Evolutionary conservation across 768 basidiomycete genomes (phyloP).

Genomic region (Kockovaella imperatae): DNA sequence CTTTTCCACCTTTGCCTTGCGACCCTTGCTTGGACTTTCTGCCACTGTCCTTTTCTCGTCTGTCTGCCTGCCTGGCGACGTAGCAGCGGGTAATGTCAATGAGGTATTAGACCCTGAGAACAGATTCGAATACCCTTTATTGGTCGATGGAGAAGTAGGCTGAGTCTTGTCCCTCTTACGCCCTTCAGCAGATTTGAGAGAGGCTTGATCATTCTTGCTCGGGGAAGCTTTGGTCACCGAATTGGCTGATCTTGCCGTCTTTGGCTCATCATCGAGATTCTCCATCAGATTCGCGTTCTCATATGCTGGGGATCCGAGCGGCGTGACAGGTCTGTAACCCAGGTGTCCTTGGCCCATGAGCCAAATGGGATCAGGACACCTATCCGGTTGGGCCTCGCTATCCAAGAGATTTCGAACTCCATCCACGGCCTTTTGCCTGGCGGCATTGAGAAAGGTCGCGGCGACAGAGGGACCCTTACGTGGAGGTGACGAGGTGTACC

Average conservation of each 20-base stretch:
- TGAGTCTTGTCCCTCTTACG: slow-evolving; percentile 11
- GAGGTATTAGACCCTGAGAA: slow-evolving; percentile 33
- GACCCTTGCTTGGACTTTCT: slow-evolving; percentile 30
- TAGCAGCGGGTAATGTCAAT: slow-evolving; percentile 14
- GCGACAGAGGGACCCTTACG: slow-evolving; percentile 33
- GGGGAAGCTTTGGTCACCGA: slow-evolving; percentile 20
- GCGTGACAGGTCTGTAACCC: slow-evolving; percentile 35
- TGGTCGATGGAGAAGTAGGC: slow-evolving; percentile 18
- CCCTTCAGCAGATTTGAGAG: slow-evolving; percentile 20
- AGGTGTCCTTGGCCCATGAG: slow-evolving; percentile 66
- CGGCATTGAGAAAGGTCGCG: slow-evolving; percentile 37
- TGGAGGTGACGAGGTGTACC: slow-evolving; percentile 21
- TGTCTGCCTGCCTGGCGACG: slow-evolving; percentile 19
- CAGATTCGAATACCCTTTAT: slow-evolving; percentile 25
- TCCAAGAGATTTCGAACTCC: slow-evolving; percentile 79
- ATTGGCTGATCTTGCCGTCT: slow-evolving; percentile 10
- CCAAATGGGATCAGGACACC: slow-evolving; percentile 77
- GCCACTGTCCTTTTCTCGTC: not conserved
- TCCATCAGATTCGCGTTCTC: slow-evolving; percentile 9
- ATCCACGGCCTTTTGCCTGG: slow-evolving; percentile 38
- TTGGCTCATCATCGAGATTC: not conserved
- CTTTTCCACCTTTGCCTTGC: slow-evolving; percentile 35
- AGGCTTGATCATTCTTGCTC: slow-evolving; percentile 7
- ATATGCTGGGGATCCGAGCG: slow-evolving; percentile 8
- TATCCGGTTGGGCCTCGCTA: slow-evolving; percentile 76